These are phyloP conservation scores for Hypoxylon lenormandii DNA, from an alignment of 495 filamentous ascomycete genomes.

Conservation along the genomic window DNA sequence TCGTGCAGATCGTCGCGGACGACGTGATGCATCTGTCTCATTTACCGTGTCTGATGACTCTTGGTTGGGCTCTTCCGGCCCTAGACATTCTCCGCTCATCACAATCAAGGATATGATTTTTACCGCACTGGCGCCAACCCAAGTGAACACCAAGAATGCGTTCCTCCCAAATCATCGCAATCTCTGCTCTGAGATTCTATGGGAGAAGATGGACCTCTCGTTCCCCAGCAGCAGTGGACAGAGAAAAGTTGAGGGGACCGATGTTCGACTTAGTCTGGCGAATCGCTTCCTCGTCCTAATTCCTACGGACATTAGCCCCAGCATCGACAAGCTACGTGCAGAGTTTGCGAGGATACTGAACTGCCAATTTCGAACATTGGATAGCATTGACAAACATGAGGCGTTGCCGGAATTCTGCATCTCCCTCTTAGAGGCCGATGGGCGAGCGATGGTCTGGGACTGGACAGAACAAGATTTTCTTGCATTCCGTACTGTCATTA, in stretches of 20 bases:
- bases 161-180: conserved; percentile 52
- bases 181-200: conserved; percentile 49
- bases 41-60: conserved; percentile 31
- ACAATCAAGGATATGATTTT: conserved; percentile 40
- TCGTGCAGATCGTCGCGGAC: conserved; percentile 15
- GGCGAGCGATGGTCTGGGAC: conserved; percentile 35
- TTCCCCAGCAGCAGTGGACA: neutral
- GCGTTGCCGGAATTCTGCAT: conserved; percentile 34
- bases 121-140: conserved; percentile 16
- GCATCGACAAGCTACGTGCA: neutral
- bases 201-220: conserved; percentile 41
- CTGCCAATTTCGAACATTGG: conserved; percentile 32
- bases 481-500: conserved; percentile 31
- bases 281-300: conserved; percentile 27
- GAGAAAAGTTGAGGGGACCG: neutral
- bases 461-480: conserved; percentile 43
- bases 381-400: conserved; percentile 15
- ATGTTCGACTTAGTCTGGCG: neutral
- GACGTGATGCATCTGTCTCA: conserved; percentile 28
- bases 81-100: conserved; percentile 10
- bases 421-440: conserved; percentile 44
- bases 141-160: conserved; percentile 8
- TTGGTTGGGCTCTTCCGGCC: conserved; percentile 15
- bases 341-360: conserved; percentile 10
- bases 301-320: neutral